phyloP scores from a whole-genome alignment of 495 filamentous ascomycete species.

The Penicillium desertorum region DNA sequence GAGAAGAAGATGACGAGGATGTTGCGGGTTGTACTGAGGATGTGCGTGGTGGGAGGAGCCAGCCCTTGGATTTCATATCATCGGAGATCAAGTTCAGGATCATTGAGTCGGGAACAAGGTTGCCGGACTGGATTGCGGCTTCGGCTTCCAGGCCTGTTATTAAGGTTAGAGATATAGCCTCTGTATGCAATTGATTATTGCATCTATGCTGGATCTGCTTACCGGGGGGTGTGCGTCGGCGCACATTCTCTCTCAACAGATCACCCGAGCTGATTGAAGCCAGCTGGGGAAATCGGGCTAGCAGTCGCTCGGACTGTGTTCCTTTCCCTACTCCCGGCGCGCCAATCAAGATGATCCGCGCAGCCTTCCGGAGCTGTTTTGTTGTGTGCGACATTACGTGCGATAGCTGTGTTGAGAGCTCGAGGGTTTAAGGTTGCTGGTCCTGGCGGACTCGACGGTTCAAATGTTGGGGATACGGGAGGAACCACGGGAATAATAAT shows the following conservation, averaged over 20 bases:
- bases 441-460: slow-evolving; percentile 3
- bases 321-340: slow-evolving; percentile 94
- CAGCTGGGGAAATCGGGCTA: slow-evolving; percentile 82
- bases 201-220: slow-evolving; percentile 23
- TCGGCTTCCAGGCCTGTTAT: slow-evolving; percentile 80
- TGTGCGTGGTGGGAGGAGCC: slow-evolving; percentile 53
- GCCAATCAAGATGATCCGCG: slow-evolving; percentile 90
- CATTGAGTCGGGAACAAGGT: slow-evolving; percentile 81
- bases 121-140: slow-evolving; percentile 76
- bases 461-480: slow-evolving; percentile 7
- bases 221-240: slow-evolving; percentile 83
- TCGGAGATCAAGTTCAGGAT: slow-evolving; percentile 90
- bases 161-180: slow-evolving; percentile 4
- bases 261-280: slow-evolving; percentile 93
- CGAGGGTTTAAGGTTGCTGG: neutral
- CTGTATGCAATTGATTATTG: neutral
- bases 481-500: slow-evolving; percentile 2
- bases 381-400: slow-evolving; percentile 28
- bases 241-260: slow-evolving; percentile 87
- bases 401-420: neutral
- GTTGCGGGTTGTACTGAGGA: slow-evolving; percentile 22
- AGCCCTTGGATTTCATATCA: slow-evolving; percentile 79
- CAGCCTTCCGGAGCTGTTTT: slow-evolving; percentile 69
- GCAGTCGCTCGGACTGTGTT: slow-evolving; percentile 85
- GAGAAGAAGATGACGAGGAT: slow-evolving; percentile 11